phyloP scores from a whole-genome alignment of 306 rosid genomes.

The Morella rubra region DNA sequence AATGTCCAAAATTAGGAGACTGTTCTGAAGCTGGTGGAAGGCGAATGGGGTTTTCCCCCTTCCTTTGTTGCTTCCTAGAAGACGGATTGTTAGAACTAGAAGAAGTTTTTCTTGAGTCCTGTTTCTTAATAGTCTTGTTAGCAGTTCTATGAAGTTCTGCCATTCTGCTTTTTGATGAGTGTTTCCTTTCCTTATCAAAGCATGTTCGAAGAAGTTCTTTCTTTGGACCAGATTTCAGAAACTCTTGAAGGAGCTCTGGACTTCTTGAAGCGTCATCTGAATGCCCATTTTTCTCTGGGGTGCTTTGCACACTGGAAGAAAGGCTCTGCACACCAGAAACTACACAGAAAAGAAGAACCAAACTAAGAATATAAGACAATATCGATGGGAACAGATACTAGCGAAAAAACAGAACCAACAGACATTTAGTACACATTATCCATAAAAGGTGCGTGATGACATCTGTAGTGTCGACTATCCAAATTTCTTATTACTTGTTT shows the following conservation, averaged over 20 bases:
- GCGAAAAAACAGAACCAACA: slow-evolving; percentile 1
- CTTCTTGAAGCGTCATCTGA: slow-evolving; percentile 76
- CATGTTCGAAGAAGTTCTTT: slow-evolving; percentile 65
- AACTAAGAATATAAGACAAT: slow-evolving; percentile 25
- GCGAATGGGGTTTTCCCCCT: slow-evolving; percentile 82
- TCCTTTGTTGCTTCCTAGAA: slow-evolving; percentile 77
- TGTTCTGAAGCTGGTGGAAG: slow-evolving; percentile 54
- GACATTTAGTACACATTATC: background rate
- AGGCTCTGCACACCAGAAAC: slow-evolving; percentile 80
- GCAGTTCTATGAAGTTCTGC: slow-evolving; percentile 53
- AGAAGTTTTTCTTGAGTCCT: slow-evolving; percentile 65
- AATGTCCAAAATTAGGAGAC: slow-evolving; percentile 66
- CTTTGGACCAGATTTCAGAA: slow-evolving; percentile 70
- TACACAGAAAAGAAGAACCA: slow-evolving; percentile 37
- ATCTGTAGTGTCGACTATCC: background rate
- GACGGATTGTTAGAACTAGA: slow-evolving; percentile 53
- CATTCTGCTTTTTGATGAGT: slow-evolving; percentile 51
- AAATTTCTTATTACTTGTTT: background rate
- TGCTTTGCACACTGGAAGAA: slow-evolving; percentile 78
- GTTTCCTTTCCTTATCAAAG: slow-evolving; percentile 63
- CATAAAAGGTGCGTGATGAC: background rate
- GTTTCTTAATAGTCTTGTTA: slow-evolving; percentile 68
- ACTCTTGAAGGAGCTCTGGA: slow-evolving; percentile 72
- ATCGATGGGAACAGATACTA: slow-evolving; percentile 21
- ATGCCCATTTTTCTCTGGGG: slow-evolving; percentile 75